phyloP scores from a whole-genome alignment of 2,329 filamentous ascomycete species.

The Dactylellina parvicollis region DNA sequence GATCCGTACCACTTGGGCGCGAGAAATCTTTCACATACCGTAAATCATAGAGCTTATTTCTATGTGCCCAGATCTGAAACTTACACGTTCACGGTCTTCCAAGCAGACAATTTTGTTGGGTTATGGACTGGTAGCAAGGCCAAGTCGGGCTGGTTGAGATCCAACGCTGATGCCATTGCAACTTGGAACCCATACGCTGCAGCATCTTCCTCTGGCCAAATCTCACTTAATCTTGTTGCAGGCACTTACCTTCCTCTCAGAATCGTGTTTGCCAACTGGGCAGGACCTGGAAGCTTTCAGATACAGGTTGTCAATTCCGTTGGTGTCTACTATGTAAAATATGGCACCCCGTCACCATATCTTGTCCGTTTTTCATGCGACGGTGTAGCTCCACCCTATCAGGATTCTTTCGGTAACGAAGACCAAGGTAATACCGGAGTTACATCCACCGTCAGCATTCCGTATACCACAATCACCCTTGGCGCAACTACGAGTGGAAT shows the following conservation, averaged over 20 bases:
- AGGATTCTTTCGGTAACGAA: not conserved
- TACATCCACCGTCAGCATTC: too few relatives aligned
- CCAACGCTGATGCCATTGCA: not conserved
- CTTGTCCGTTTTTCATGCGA: not conserved
- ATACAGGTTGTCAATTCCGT: not conserved
- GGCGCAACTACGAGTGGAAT: not conserved
- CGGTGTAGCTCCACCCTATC: not conserved
- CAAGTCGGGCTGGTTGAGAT: not conserved
- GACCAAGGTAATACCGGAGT: not conserved
- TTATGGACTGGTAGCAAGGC: not conserved
- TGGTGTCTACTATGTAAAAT: conserved; percentile 1
- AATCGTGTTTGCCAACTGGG: not conserved
- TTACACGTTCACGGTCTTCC: conserved; percentile 2
- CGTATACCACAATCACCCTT: conserved; percentile 1
- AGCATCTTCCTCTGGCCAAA: not conserved
- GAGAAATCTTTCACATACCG: not conserved
- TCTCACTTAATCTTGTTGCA: not conserved
- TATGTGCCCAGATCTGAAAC: not conserved
- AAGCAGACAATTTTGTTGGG: conserved; percentile 1
- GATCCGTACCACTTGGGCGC: not conserved
- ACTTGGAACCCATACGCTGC: conserved; percentile 1
- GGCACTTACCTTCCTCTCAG: not conserved
- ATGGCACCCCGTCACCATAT: conserved; percentile 1
- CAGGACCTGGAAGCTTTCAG: not conserved
- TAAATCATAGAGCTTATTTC: conserved; percentile 10